Evolutionary conservation across 2,329 filamentous ascomycete genomes (phyloP), one percentile per base, ranked within the genome.

Genomic region (Hypoxylon sp.): DNA sequence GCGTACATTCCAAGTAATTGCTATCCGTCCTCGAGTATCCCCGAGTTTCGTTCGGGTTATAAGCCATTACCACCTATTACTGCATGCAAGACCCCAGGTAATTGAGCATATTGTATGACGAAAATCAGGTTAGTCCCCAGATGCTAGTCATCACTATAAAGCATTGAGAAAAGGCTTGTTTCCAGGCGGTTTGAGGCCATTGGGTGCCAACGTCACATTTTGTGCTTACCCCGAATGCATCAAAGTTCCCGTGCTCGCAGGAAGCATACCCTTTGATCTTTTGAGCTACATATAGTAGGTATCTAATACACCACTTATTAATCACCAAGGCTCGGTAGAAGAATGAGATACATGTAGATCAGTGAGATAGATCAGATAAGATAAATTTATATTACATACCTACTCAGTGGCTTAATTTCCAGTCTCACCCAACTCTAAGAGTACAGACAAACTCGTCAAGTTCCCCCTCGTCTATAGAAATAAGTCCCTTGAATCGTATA

Each of bases 71-170:
- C 28, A 30, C 6, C 2, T 28, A 28, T 6, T 30, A 30, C 38
- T 21, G 21, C 17, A 5, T 43, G n/a, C 17, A 5, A 21, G 7
- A 43, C 34, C 23, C 23, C 14, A 5, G 7, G n/a, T 13, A 49
- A 13, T 32, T 9, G 7, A 28, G 14, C 14, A 17, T 30, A 49
- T 32, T 49, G 6, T 23, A 55, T 55, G 52, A 48, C 53, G 28
- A 57, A 34, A 14, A 13, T 45, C 30, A 60, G 25, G 23, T 38
- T 55, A 55, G 59, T 53, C 41, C 41, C 21, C 32, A 43, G 41
- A 28, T 43, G n/a, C 59, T n/a, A 50, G 28, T 9, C 43, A 36
- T 59, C 19, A 14, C 13, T 23, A 13, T 46, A 9, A 25, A 10
- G n/a, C 19, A 11, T 45, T 28, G 9, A 43, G 21, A 19, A 36